These are phyloP conservation scores for Pichia sp. DNA, from an alignment of 1,139 yeast species.

Conservation along the genomic window DNA sequence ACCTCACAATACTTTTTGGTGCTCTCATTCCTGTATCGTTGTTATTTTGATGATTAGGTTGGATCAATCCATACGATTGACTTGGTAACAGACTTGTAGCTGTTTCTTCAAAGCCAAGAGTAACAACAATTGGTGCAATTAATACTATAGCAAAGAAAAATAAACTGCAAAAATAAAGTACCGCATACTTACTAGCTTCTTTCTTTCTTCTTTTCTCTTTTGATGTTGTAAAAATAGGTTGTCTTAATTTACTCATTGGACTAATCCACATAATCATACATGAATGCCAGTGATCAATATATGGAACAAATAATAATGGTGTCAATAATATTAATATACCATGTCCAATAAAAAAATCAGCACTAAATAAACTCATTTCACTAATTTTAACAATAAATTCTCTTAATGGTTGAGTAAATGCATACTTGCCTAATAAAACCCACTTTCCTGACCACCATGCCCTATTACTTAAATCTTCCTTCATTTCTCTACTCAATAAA, in stretches of 20 bases:
- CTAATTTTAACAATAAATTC: conserved; percentile 63
- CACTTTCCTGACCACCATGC: conserved; percentile 92
- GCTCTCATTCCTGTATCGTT: conserved; percentile 55
- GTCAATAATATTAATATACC: conserved; percentile 50
- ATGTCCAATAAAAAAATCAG: conserved; percentile 70
- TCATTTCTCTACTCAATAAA: conserved; percentile 54
- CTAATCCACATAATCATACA: conserved; percentile 74
- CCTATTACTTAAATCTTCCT: conserved; percentile 48
- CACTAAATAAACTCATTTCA: conserved; percentile 64
- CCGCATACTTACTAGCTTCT: conserved; percentile 36
- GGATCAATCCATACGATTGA: conserved; percentile 39
- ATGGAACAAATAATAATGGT: conserved; percentile 64
- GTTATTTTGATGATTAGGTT: conserved; percentile 51
- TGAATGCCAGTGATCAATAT: conserved; percentile 71
- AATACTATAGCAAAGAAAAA: conserved; percentile 21
- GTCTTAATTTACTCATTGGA: conserved; percentile 52
- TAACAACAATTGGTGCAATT: conserved; percentile 23
- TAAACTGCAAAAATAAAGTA: conserved; percentile 37
- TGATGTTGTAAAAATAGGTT: conserved; percentile 35
- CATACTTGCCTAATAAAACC: conserved; percentile 50
- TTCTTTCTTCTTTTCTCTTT: conserved; percentile 34
- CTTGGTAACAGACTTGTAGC: conserved; percentile 18
- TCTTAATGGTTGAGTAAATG: conserved; percentile 59
- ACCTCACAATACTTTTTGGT: conserved; percentile 23
- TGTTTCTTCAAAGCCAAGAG: conserved; percentile 19